Evolutionary conservation across 495 filamentous ascomycete species (phyloP).

Genomic region (Paragyromitra xinjiangensis): DNA sequence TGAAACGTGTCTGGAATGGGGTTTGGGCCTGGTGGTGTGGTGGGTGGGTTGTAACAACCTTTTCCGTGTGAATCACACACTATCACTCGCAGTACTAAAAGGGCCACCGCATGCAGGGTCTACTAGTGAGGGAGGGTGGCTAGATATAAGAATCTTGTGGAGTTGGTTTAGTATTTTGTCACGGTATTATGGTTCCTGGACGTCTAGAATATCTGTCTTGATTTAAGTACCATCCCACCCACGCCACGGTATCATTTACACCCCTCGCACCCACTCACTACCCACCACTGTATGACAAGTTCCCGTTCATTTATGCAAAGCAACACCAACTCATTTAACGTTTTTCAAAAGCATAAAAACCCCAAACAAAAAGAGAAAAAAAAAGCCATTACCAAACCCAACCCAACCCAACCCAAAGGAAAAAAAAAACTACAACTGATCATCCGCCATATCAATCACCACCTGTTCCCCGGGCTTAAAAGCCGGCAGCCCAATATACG

Average conservation of each 20-base stretch:
- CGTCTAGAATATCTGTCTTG: neutral
- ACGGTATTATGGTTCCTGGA: neutral
- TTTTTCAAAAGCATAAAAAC: neutral
- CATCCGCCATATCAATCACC: constrained; percentile 80
- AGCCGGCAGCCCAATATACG: constrained; percentile 90
- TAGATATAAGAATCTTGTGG: neutral
- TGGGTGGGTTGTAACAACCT: no score
- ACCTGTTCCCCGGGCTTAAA: constrained; percentile 98
- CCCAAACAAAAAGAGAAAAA: constrained; percentile 22
- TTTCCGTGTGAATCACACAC: neutral
- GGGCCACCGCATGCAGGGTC: neutral
- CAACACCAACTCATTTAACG: constrained; percentile 4
- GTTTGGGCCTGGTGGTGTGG: neutral
- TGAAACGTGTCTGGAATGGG: no score
- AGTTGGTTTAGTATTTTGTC: neutral
- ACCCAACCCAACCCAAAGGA: neutral
- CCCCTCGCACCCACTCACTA: neutral
- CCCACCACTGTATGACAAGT: neutral
- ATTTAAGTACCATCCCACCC: neutral
- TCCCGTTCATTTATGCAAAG: constrained; percentile 10
- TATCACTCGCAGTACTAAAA: neutral
- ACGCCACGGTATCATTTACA: neutral
- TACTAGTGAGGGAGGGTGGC: neutral
- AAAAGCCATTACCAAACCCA: neutral
- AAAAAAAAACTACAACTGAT: constrained; percentile 71